These are phyloP conservation scores for Amborella trichopoda DNA, from an alignment of 164 flowering plant genomes.

Conservation along the genomic window DNA sequence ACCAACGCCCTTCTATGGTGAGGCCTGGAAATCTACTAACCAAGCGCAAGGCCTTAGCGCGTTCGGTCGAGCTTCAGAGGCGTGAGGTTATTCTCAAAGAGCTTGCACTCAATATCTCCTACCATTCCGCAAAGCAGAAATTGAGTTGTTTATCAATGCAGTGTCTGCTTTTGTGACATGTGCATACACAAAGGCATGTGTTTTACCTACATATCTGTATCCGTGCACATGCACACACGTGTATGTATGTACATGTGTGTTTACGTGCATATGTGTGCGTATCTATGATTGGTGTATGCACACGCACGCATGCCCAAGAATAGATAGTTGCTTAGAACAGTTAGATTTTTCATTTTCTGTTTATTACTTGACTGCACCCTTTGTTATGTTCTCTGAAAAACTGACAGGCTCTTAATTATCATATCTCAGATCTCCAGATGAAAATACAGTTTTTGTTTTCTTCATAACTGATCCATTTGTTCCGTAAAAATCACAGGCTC, in stretches of 20 bases:
- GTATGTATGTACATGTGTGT: too few species aligned
- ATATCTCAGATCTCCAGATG: conserved; percentile 40
- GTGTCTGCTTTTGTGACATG: background rate
- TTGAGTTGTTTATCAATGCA: background rate
- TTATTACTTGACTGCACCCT: background rate
- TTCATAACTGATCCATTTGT: background rate
- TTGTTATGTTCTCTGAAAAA: background rate
- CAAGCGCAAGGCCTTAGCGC: conserved; percentile 70
- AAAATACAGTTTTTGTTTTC: too few species aligned
- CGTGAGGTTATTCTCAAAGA: conserved; percentile 44
- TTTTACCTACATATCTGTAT: background rate
- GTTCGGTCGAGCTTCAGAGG: conserved; percentile 75
- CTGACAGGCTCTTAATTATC: conserved; percentile 24
- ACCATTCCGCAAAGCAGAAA: background rate
- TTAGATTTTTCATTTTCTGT: background rate
- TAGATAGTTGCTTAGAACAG: background rate
- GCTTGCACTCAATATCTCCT: background rate
- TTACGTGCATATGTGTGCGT: too few species aligned
- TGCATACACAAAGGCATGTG: background rate
- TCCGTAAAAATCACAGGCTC: conserved; percentile 31
- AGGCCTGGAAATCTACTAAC: conserved; percentile 60
- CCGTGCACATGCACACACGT: too few species aligned
- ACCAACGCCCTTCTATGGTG: conserved; percentile 36
- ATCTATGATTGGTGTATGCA: background rate
- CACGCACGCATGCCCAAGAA: background rate